Conservation (phyloP, 495 filamentous ascomycete genomes). For the Penicillium ochrochloron region DNA sequence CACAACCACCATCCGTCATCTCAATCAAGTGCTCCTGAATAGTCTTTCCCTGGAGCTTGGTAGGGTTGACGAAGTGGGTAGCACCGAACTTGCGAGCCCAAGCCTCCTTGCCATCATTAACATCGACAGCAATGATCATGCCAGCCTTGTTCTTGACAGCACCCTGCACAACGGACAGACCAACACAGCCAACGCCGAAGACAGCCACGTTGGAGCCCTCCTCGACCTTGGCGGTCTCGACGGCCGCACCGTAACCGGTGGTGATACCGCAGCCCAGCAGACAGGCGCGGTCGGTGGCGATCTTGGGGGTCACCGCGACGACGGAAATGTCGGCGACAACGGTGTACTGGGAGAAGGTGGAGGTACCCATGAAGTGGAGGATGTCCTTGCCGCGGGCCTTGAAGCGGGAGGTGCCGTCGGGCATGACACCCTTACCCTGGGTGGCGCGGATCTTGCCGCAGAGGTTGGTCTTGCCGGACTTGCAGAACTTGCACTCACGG, state of each 20-base stretch:
- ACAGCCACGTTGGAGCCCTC: constrained; percentile 88
- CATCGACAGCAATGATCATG: constrained; percentile 94
- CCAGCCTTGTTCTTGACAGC: constrained; percentile 84
- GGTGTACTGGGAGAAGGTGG: constrained; percentile 98
- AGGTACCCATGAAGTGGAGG: constrained; percentile 99
- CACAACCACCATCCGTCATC: constrained; percentile 98
- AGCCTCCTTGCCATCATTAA: constrained; percentile 89
- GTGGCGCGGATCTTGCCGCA: constrained; percentile 99
- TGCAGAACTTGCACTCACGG: constrained; percentile 98
- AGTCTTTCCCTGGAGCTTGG: constrained; percentile 71
- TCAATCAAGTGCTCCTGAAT: constrained; percentile 92
- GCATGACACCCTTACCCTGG: constrained; percentile 95
- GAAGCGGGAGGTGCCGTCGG: constrained; percentile 95
- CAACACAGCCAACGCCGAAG: constrained; percentile 96
- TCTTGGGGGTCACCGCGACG: constrained; percentile 86
- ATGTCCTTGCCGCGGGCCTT: constrained; percentile 90
- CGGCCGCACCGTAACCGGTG: constrained; percentile 94
- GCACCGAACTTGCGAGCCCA: constrained; percentile 95
- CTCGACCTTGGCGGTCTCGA: constrained; percentile 89
- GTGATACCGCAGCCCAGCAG: constrained; percentile 98
- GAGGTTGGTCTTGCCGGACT: constrained; percentile 98
- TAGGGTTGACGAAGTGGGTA: constrained; percentile 95
- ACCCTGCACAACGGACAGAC: constrained; percentile 92
- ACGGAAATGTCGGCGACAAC: constrained; percentile 99
- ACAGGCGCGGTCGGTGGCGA: constrained; percentile 95